Evolutionary conservation across 1,284 basidiomycete species (phyloP).

Genomic region (Salmacisia buchloeana): DNA sequence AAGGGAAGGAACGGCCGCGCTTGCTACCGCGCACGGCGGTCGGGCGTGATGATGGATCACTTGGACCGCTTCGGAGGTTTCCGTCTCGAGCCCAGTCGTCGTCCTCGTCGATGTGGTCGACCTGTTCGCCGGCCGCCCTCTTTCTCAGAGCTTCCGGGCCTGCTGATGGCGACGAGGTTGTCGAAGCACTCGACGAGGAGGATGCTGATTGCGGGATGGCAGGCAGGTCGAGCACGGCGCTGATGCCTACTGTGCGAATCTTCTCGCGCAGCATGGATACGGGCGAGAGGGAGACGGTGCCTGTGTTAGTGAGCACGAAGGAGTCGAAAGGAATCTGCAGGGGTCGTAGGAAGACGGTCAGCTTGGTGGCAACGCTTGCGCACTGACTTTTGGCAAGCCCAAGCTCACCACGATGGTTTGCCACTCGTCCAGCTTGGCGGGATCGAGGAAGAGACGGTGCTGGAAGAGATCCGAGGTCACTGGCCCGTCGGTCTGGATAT

Average conservation of each 20-base stretch:
- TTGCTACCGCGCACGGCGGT: conserved; percentile 26
- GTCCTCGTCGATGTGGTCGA: no score
- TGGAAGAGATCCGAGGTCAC: conserved; percentile 71
- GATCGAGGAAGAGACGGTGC: conserved; percentile 72
- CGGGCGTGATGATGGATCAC: neutral
- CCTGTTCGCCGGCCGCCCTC: conserved; percentile 13
- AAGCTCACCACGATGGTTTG: conserved; percentile 70
- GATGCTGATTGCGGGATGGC: conserved; percentile 3
- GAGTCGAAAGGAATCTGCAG: conserved; percentile 69
- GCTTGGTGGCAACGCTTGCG: neutral
- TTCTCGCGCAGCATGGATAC: conserved; percentile 70
- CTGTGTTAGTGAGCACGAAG: conserved; percentile 77
- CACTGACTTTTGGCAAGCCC: neutral
- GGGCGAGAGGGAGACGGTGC: conserved; percentile 62
- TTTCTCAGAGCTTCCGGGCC: neutral
- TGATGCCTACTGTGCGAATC: conserved; percentile 74
- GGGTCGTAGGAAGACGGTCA: no score
- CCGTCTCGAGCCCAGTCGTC: conserved; percentile 11
- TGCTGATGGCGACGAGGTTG: conserved; percentile 14
- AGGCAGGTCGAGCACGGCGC: conserved; percentile 50
- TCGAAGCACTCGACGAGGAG: conserved; percentile 18
- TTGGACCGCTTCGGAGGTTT: neutral
- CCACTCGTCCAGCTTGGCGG: conserved; percentile 65
- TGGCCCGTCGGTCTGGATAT: conserved; percentile 74
- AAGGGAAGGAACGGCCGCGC: conserved; percentile 45